A percentile compares a stretch with the other conserved stretches of the same genome.
Conservation (phyloP, 331 rosid genomes). For the Spiraea crenata region DNA sequence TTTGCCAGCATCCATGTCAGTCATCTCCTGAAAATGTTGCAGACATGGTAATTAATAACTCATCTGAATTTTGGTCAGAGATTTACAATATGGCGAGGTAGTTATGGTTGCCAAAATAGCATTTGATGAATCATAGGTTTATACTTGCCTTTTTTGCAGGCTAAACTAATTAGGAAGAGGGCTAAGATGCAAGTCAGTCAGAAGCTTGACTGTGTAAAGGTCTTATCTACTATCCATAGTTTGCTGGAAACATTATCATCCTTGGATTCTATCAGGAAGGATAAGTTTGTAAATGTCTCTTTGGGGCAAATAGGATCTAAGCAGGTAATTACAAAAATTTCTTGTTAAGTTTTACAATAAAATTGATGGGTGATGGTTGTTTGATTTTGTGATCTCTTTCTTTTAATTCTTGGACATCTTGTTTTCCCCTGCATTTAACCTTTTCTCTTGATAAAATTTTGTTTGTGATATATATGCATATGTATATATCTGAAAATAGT, state of each 20-base stretch:
- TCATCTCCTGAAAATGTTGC: slow-evolving; percentile 54
- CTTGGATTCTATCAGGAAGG: slow-evolving; percentile 36
- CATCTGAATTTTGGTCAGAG: neutral
- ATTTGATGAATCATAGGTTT: slow-evolving; percentile 11
- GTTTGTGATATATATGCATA: neutral
- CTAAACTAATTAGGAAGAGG: slow-evolving; percentile 48
- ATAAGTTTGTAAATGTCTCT: slow-evolving; percentile 34
- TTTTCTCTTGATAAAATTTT: neutral
- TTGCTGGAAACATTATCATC: slow-evolving; percentile 57
- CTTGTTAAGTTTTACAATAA: slow-evolving; percentile 13
- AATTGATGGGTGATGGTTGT: neutral
- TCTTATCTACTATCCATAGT: slow-evolving; percentile 44
- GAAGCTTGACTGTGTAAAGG: slow-evolving; percentile 54
- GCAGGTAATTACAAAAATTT: slow-evolving; percentile 44
- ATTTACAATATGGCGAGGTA: slow-evolving; percentile 11
- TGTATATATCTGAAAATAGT: neutral
- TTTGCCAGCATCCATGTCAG: slow-evolving; percentile 75
- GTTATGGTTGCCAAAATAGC: neutral
- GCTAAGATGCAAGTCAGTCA: slow-evolving; percentile 49
- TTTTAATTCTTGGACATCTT: neutral
- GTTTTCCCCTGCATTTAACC: neutral
- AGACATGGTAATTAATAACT: slow-evolving; percentile 47
- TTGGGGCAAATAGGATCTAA: slow-evolving; percentile 41
- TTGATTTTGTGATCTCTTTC: neutral
- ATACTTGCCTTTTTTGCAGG: slow-evolving; percentile 43